Conservation (phyloP, 129 eudicot genomes). For the Gnaphalium uliginosum region DNA sequence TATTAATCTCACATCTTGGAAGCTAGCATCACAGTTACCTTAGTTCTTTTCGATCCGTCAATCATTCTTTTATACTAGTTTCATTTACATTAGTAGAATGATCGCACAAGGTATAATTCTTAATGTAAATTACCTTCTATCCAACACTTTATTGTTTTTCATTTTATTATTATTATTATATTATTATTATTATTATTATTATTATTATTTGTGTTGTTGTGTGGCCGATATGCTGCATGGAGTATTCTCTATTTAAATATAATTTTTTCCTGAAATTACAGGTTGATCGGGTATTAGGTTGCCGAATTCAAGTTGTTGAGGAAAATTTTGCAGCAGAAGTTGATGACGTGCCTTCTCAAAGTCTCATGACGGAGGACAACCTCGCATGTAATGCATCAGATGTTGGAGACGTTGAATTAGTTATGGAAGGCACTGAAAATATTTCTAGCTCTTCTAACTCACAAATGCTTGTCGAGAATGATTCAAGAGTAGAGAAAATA, state of each 20-base stretch:
- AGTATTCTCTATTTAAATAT: neutral
- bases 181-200: too few relatives aligned
- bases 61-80: constrained; percentile 1
- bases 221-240: neutral
- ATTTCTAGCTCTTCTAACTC: constrained; percentile 17
- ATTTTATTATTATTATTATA: too few relatives aligned
- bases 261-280: constrained; percentile 15
- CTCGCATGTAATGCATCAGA: constrained; percentile 28
- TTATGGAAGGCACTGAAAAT: constrained; percentile 26
- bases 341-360: constrained; percentile 28
- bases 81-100: neutral
- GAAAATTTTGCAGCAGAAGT: constrained; percentile 30
- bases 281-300: constrained; percentile 95
- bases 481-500: constrained; percentile 36
- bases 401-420: constrained; percentile 29
- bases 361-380: constrained; percentile 28
- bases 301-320: constrained; percentile 59
- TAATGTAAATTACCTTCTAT: constrained; percentile 15
- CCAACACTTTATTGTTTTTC: constrained; percentile 35
- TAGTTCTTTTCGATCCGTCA: neutral
- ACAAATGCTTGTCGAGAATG: constrained; percentile 34
- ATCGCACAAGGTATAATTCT: constrained; percentile 9
- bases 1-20: neutral
- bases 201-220: neutral
- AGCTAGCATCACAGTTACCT: neutral